Conservation (phyloP, 108 stramenopile species). For the Schizochytrium sp. region DNA sequence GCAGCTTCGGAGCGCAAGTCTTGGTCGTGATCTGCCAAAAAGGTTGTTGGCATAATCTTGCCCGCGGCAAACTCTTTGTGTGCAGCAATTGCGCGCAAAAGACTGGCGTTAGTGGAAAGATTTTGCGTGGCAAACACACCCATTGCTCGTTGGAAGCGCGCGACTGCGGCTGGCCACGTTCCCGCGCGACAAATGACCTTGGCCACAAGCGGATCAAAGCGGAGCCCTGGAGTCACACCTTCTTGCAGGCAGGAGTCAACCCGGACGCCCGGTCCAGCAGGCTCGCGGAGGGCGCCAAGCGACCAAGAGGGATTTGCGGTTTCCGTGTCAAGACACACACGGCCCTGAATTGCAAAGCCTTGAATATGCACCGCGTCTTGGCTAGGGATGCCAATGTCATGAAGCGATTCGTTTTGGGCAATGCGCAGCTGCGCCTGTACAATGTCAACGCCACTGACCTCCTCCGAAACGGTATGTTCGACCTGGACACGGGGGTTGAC, state of each 20-base stretch:
- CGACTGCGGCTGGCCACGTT: constrained; percentile 65
- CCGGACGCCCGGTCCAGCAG: constrained; percentile 86
- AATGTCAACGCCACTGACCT: constrained; percentile 86
- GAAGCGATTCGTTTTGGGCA: constrained; percentile 70
- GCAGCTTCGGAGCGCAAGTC: not conserved
- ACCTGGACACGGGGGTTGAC: constrained; percentile 82
- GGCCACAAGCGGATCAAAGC: constrained; percentile 82
- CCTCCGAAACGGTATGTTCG: constrained; percentile 92
- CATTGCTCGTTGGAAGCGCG: constrained; percentile 72
- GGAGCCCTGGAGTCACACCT: constrained; percentile 61
- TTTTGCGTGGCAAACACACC: constrained; percentile 84
- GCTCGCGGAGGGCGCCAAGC: constrained; percentile 77
- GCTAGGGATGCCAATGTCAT: constrained; percentile 45
- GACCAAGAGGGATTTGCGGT: constrained; percentile 82
- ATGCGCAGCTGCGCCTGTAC: constrained; percentile 83
- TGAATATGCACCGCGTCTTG: constrained; percentile 58
- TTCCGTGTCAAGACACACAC: constrained; percentile 86
- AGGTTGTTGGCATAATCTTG: not conserved
- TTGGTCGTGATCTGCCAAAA: not conserved
- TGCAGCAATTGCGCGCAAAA: constrained; percentile 72
- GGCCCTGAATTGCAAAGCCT: constrained; percentile 87
- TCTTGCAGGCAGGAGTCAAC: constrained; percentile 73
- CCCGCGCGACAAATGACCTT: constrained; percentile 80
- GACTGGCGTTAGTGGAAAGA: constrained; percentile 75
- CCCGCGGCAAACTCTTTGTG: constrained; percentile 65